Conservation (phyloP, 495 filamentous ascomycete species). For the Terfezia boudieri region DNA sequence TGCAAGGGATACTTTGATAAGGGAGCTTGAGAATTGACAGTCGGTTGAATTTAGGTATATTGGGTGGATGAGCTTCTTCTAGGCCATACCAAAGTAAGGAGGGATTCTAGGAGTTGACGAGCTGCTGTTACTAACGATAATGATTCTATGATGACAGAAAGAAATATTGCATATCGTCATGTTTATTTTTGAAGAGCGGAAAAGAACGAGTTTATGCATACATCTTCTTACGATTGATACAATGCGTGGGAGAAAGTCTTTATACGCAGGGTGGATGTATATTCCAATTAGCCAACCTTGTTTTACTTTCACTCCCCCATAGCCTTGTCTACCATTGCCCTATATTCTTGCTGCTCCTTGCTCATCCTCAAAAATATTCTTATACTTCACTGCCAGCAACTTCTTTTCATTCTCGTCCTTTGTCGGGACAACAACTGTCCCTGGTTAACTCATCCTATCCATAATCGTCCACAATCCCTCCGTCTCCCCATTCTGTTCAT, state of each 20-base stretch:
- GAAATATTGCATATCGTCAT: too few relatives aligned
- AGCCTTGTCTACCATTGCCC: slow-evolving; percentile 42
- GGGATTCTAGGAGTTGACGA: too few relatives aligned
- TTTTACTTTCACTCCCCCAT: slow-evolving; percentile 27
- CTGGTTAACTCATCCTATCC: slow-evolving; percentile 88
- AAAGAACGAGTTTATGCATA: too few relatives aligned
- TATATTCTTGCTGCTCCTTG: slow-evolving; percentile 49
- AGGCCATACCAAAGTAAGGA: too few relatives aligned
- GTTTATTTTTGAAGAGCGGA: too few relatives aligned
- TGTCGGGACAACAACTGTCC: slow-evolving; percentile 54
- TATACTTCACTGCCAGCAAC: slow-evolving; percentile 66
- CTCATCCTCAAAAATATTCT: slow-evolving; percentile 60
- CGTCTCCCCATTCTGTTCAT: slow-evolving; percentile 42
- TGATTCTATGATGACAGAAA: too few relatives aligned
- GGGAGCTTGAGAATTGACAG: not conserved
- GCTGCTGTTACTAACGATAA: too few relatives aligned
- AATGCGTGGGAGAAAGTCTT: too few relatives aligned
- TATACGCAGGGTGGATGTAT: too few relatives aligned
- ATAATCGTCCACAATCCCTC: slow-evolving; percentile 89
- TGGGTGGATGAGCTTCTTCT: slow-evolving; percentile 92
- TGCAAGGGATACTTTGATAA: not conserved
- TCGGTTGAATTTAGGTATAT: slow-evolving; percentile 31
- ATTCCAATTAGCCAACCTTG: not conserved
- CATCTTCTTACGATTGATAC: too few relatives aligned
- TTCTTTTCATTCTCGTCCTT: slow-evolving; percentile 49